phyloP scores from a whole-genome alignment of 768 basidiomycete genomes.

The Tubosaeta sp. region DNA sequence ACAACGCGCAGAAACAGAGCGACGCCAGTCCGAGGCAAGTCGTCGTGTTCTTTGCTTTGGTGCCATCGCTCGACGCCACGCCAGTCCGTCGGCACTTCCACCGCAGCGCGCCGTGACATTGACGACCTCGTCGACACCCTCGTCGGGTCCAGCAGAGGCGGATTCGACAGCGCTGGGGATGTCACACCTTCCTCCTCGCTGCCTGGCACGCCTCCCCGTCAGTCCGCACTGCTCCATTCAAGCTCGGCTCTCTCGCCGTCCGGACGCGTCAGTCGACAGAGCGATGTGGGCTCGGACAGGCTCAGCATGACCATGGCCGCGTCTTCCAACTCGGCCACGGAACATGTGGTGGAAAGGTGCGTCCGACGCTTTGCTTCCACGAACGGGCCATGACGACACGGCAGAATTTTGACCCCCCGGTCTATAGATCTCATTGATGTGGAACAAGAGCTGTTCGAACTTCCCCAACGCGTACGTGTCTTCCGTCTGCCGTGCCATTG shows the following conservation, averaged over 20 bases:
- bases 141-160: conserved; percentile 44
- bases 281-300: conserved; percentile 55
- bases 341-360: conserved; percentile 68
- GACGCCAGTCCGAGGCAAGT: conserved; percentile 25
- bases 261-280: conserved; percentile 66
- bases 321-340: conserved; percentile 53
- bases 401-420: conserved; percentile 60
- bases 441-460: conserved; percentile 85
- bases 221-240: conserved; percentile 34
- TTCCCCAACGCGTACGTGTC: conserved; percentile 71
- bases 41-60: background rate
- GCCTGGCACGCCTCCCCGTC: conserved; percentile 62
- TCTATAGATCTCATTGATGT: conserved; percentile 79
- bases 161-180: conserved; percentile 52
- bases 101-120: conserved; percentile 50
- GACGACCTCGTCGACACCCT: conserved; percentile 65
- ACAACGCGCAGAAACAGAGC: conserved; percentile 50
- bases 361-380: background rate
- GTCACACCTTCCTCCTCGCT: conserved; percentile 68
- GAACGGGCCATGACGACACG: conserved; percentile 4
- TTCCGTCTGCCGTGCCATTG: background rate
- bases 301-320: conserved; percentile 42
- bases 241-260: conserved; percentile 40
- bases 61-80: background rate
- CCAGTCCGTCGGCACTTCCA: conserved; percentile 39